Conservation (phyloP, 306 rosid species). For the Luffa acutangula region DNA sequence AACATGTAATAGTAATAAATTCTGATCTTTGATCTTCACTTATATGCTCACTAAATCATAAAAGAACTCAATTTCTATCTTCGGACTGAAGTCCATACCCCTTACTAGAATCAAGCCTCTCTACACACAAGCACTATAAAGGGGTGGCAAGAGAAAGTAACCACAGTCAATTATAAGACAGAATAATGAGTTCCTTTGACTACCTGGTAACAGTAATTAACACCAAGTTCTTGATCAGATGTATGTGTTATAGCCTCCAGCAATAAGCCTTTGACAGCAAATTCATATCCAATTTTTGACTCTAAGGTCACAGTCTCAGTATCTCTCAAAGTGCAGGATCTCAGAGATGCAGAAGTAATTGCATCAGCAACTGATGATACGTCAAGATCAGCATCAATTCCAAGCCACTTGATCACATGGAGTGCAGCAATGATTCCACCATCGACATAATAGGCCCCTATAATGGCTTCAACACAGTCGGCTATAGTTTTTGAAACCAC, state of each 20-base stretch:
- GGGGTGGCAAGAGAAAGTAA: not conserved
- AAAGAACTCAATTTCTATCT: not conserved
- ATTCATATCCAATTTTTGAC: conserved; percentile 53
- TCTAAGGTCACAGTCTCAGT: conserved; percentile 54
- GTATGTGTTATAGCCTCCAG: conserved; percentile 74
- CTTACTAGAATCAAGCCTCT: not conserved
- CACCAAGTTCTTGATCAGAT: conserved; percentile 45
- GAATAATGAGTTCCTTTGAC: not conserved
- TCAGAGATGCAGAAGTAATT: conserved; percentile 52
- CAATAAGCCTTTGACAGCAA: conserved; percentile 74
- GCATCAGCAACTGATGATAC: conserved; percentile 56
- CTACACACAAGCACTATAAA: not conserved
- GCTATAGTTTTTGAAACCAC: conserved; percentile 79
- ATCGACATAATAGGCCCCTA: conserved; percentile 76
- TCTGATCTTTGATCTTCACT: not conserved
- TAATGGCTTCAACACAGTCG: conserved; percentile 89
- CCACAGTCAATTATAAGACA: not conserved
- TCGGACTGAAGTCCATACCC: not conserved
- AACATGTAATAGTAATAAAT: not conserved
- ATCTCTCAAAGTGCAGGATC: conserved; percentile 34
- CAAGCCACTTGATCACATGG: conserved; percentile 78
- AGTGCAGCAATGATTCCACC: conserved; percentile 75
- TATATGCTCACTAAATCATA: not conserved
- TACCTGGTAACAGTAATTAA: conserved; percentile 76
- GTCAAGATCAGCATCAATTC: conserved; percentile 59